Percentiles rank a stretch among this genome's conserved stretches.
Conservation (phyloP, 345 rosid genomes). For the Citrus mangshanensis region DNA sequence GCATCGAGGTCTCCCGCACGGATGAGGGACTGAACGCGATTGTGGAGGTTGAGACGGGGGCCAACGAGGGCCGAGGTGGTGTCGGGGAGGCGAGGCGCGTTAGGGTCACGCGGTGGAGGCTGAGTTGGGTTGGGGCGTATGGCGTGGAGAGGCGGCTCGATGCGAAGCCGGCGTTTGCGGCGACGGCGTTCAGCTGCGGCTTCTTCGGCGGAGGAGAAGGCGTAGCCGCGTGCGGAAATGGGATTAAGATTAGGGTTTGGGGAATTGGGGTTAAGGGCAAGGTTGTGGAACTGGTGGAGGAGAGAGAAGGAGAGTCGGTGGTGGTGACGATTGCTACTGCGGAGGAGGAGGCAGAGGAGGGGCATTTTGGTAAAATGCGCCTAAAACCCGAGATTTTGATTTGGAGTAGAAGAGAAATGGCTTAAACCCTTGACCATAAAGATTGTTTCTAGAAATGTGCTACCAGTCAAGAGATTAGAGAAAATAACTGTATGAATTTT, state of each 20-base stretch:
- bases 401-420: neutral
- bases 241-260: neutral
- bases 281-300: constrained; percentile 26
- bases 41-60: constrained; percentile 82
- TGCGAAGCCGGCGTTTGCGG: constrained; percentile 83
- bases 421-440: constrained; percentile 16
- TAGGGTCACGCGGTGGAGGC: constrained; percentile 75
- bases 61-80: constrained; percentile 84
- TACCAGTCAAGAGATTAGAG: fast-evolving
- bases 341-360: constrained; percentile 33
- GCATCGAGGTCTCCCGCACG: constrained; percentile 93
- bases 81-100: constrained; percentile 92
- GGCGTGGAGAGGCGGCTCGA: constrained; percentile 93
- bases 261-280: constrained; percentile 5
- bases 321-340: constrained; percentile 4
- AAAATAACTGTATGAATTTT: neutral
- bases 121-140: constrained; percentile 53
- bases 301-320: constrained; percentile 12
- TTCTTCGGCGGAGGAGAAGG: constrained; percentile 93
- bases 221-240: constrained; percentile 35
- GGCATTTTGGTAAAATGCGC: constrained; percentile 24
- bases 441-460: neutral
- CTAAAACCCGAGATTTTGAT: neutral
- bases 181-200: constrained; percentile 94
- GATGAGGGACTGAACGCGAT: constrained; percentile 90